Percentiles rank a stretch among this genome's conserved stretches.
These are phyloP conservation scores for Coniochaeta sp. DNA, from an alignment of 2,329 filamentous ascomycete species.

Conservation along the genomic window DNA sequence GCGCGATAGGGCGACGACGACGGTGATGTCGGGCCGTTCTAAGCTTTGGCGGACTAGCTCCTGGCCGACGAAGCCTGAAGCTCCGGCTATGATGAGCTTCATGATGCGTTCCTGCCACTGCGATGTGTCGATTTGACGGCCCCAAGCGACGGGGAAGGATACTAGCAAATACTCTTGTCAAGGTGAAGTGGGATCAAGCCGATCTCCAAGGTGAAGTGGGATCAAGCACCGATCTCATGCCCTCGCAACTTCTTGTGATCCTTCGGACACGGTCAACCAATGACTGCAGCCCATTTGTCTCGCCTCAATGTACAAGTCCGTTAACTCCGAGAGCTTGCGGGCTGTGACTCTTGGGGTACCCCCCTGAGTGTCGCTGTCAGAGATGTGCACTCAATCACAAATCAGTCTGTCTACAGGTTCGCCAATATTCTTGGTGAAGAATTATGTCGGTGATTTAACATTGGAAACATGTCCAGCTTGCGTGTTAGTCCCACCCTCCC, in stretches of 20 bases:
- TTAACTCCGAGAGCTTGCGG: not conserved
- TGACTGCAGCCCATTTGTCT: not conserved
- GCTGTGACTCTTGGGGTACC: not conserved
- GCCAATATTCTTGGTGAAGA: too few relatives aligned
- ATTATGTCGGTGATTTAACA: too few relatives aligned
- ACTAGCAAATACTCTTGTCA: too few relatives aligned
- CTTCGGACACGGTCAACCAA: not conserved
- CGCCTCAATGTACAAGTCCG: not conserved
- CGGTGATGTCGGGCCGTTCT: constrained; percentile 24
- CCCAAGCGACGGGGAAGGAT: too few relatives aligned
- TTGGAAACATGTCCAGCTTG: too few relatives aligned
- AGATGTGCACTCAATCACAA: not conserved
- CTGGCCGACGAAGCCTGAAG: constrained; percentile 32
- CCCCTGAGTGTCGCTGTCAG: not conserved
- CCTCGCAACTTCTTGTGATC: too few relatives aligned
- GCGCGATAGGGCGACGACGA: constrained; percentile 33
- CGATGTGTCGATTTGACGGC: too few relatives aligned
- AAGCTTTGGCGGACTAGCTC: constrained; percentile 37
- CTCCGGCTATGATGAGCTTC: constrained; percentile 35
- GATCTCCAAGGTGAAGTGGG: too few relatives aligned
- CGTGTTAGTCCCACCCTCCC: too few relatives aligned
- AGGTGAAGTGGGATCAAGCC: too few relatives aligned
- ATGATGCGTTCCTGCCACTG: constrained; percentile 16
- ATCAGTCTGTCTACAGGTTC: not conserved
- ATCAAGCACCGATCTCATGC: too few relatives aligned